phyloP scores from a whole-genome alignment of 140 eudicot species.

The Stevia rebaudiana region DNA sequence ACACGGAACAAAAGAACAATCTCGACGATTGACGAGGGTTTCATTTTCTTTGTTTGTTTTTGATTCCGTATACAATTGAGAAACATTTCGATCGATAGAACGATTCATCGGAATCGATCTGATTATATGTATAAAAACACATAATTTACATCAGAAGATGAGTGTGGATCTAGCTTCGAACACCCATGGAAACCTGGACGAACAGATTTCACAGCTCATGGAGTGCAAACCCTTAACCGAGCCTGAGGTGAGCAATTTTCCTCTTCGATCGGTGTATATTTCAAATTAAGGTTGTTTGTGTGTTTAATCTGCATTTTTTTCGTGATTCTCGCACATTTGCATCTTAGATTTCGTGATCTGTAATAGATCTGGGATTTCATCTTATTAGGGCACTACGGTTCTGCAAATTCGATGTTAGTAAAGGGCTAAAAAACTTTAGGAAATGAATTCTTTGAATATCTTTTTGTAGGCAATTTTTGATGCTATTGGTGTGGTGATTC shows the following conservation, averaged over 20 bases:
- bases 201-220: slow-evolving; percentile 83
- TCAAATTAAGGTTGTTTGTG: not conserved
- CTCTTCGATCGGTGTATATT: not conserved
- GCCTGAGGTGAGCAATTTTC: slow-evolving; percentile 46
- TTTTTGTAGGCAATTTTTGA: slow-evolving; percentile 3
- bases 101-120: slow-evolving; percentile 14
- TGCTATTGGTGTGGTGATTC: not conserved
- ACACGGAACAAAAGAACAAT: slow-evolving; percentile 20
- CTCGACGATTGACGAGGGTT: slow-evolving; percentile 25
- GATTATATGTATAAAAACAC: slow-evolving; percentile 15
- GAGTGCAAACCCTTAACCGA: slow-evolving; percentile 92
- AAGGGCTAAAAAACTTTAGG: not conserved
- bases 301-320: not conserved
- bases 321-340: not conserved
- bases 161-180: slow-evolving; percentile 65
- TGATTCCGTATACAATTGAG: slow-evolving; percentile 12
- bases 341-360: not conserved
- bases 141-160: slow-evolving; percentile 37
- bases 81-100: slow-evolving; percentile 17
- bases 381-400: slow-evolving; percentile 12
- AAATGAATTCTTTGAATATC: not conserved
- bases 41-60: slow-evolving; percentile 11
- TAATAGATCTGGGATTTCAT: slow-evolving; percentile 20
- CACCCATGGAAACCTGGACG: slow-evolving; percentile 74
- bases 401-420: slow-evolving; percentile 4